These are phyloP conservation scores for Pestalotiopsis sp. DNA, from an alignment of 2,329 filamentous ascomycete genomes.

Conservation along the genomic window DNA sequence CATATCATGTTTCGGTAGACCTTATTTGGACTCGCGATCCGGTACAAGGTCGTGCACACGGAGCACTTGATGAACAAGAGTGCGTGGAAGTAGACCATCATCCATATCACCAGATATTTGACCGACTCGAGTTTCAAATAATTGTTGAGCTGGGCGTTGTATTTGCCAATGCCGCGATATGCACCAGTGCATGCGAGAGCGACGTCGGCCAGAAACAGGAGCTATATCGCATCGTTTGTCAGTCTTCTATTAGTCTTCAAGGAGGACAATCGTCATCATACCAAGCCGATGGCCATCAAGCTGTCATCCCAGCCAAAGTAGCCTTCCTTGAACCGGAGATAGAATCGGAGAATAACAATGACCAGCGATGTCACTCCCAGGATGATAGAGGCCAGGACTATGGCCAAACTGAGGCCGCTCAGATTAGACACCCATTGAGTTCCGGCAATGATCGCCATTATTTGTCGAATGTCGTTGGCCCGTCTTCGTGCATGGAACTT, in stretches of 20 bases:
- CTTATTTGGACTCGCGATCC: slow-evolving; percentile 30
- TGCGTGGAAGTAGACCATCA: slow-evolving; percentile 28
- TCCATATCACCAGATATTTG: slow-evolving; percentile 30
- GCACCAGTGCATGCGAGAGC: slow-evolving; percentile 17
- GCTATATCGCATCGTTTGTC: neutral
- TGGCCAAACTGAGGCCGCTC: slow-evolving; percentile 11
- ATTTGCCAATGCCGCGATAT: slow-evolving; percentile 25
- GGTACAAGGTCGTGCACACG: slow-evolving; percentile 37
- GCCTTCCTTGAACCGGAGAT: slow-evolving; percentile 13
- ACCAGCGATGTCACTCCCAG: slow-evolving; percentile 17
- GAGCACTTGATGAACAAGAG: slow-evolving; percentile 35
- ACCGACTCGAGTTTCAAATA: slow-evolving; percentile 21
- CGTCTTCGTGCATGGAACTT: neutral
- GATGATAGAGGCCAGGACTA: slow-evolving; percentile 15
- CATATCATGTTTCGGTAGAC: slow-evolving; percentile 25
- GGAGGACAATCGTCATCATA: neutral
- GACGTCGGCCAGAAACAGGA: slow-evolving; percentile 7
- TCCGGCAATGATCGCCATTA: neutral
- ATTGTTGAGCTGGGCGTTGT: slow-evolving; percentile 24
- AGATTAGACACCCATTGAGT: neutral
- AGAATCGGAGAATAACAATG: slow-evolving; percentile 14
- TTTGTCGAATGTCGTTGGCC: neutral
- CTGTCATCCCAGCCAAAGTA: slow-evolving; percentile 19
- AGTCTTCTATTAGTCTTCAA: neutral
- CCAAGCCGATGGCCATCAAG: slow-evolving; percentile 18